phyloP scores from a whole-genome alignment of 75 land plant genomes.

The Larix kaempferi region DNA sequence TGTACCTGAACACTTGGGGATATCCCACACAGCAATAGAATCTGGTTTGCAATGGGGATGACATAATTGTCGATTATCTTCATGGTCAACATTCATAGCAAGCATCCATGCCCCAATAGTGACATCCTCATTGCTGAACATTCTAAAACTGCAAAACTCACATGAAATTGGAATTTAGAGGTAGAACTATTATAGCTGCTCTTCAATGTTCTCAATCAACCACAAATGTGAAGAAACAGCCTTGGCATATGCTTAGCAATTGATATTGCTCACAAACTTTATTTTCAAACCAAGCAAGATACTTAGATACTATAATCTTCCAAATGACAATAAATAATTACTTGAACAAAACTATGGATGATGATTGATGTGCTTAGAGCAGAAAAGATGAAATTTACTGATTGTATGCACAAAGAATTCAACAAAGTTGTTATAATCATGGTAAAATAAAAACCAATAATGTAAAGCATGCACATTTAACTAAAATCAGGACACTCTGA shows the following conservation, averaged over 20 bases:
- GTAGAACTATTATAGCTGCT: background rate
- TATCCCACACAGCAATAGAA: slow-evolving; percentile 91
- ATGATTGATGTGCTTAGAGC: background rate
- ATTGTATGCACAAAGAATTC: background rate
- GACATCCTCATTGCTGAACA: slow-evolving; percentile 92
- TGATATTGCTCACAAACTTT: background rate
- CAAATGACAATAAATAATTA: background rate
- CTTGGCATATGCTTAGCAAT: background rate
- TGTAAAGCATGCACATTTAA: background rate
- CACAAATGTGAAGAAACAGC: background rate
- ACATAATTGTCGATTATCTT: slow-evolving; percentile 74
- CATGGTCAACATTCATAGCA: slow-evolving; percentile 85
- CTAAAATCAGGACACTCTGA: background rate
- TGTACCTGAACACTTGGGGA: slow-evolving; percentile 84
- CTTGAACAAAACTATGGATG: background rate
- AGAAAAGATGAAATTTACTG: background rate
- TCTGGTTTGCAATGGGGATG: slow-evolving; percentile 54
- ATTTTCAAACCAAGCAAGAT: background rate
- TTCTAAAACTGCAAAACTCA: slow-evolving; percentile 60
- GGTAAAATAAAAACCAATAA: no score
- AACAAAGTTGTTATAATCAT: background rate
- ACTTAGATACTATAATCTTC: background rate
- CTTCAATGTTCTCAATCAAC: background rate
- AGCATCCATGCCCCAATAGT: slow-evolving; percentile 94
- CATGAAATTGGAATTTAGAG: slow-evolving; percentile 4